A percentile compares a stretch with the other conserved stretches of the same genome.
Evolutionary conservation across 257 asterid species (phyloP).

Genomic region (Solanum stenotomum): DNA sequence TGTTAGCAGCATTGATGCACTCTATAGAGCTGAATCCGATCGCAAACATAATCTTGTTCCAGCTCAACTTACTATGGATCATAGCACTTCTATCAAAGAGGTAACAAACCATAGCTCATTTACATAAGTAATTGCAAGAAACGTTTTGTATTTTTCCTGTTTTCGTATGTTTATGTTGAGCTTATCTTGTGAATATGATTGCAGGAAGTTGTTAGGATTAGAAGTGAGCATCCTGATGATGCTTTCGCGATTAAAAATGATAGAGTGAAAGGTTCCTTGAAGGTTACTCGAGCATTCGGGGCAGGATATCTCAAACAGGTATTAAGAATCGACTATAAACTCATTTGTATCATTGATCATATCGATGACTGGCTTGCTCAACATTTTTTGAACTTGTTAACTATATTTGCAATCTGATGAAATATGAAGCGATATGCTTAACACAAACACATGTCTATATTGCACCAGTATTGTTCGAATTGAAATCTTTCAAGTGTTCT

Average conservation of each 20-base stretch:
- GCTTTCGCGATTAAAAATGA: slow-evolving; percentile 53
- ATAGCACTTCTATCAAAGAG: slow-evolving; percentile 73
- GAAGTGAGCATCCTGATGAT: slow-evolving; percentile 69
- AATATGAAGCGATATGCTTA: background rate
- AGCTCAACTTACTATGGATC: slow-evolving; percentile 83
- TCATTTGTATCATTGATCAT: background rate
- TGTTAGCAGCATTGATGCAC: slow-evolving; percentile 21
- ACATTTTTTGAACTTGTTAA: background rate
- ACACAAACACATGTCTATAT: background rate
- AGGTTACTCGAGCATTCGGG: slow-evolving; percentile 95
- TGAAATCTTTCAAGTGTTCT: background rate
- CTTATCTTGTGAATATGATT: slow-evolving; percentile 2
- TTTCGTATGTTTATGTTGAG: background rate
- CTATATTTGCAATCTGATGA: background rate
- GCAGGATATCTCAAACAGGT: slow-evolving; percentile 94
- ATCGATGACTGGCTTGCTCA: background rate
- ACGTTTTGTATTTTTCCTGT: background rate
- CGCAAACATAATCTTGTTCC: slow-evolving; percentile 38
- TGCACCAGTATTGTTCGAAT: background rate
- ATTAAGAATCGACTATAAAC: background rate
- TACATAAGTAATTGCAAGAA: background rate
- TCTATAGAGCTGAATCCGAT: slow-evolving; percentile 55
- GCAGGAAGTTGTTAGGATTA: slow-evolving; percentile 75
- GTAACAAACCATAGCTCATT: slow-evolving; percentile 14
- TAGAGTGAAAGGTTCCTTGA: slow-evolving; percentile 84